Evolutionary conservation across 176 grass and related monocot species (phyloP).

Genomic region (Pharus latifolius): DNA sequence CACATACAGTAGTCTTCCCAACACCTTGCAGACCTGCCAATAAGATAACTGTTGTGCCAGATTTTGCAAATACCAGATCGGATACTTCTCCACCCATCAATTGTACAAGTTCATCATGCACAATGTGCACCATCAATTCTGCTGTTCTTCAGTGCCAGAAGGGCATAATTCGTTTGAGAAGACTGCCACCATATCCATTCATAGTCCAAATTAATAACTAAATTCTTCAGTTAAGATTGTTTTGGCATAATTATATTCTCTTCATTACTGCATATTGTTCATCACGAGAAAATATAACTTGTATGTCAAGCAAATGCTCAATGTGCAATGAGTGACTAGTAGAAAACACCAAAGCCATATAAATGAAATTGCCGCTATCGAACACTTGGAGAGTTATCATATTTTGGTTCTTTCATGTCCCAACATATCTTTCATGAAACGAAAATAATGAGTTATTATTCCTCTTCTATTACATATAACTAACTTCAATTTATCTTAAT

Average conservation of each 20-base stretch:
- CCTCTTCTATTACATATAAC: too few species aligned
- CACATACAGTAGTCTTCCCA: conserved; percentile 92
- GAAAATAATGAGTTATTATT: too few species aligned
- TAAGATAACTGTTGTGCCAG: conserved; percentile 73
- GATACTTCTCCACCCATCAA: conserved; percentile 92
- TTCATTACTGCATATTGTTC: not conserved
- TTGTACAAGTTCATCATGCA: conserved; percentile 78
- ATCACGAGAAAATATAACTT: not conserved
- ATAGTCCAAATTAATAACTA: not conserved
- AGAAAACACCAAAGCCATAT: not conserved
- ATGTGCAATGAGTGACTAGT: not conserved
- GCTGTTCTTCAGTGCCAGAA: not conserved
- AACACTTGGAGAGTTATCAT: not conserved
- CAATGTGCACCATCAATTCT: conserved; percentile 32
- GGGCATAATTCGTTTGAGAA: conserved; percentile 3
- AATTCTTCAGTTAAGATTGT: not conserved
- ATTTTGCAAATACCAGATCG: conserved; percentile 70
- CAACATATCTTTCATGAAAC: conserved; percentile 68
- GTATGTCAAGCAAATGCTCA: not conserved
- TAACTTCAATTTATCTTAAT: too few species aligned
- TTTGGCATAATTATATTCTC: not conserved
- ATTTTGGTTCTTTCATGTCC: not conserved
- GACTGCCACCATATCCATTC: not conserved
- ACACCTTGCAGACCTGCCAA: conserved; percentile 92
- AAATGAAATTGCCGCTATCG: not conserved